phyloP scores from a whole-genome alignment of 2,329 filamentous ascomycete genomes.

The Hymenoscyphus salicellus region DNA sequence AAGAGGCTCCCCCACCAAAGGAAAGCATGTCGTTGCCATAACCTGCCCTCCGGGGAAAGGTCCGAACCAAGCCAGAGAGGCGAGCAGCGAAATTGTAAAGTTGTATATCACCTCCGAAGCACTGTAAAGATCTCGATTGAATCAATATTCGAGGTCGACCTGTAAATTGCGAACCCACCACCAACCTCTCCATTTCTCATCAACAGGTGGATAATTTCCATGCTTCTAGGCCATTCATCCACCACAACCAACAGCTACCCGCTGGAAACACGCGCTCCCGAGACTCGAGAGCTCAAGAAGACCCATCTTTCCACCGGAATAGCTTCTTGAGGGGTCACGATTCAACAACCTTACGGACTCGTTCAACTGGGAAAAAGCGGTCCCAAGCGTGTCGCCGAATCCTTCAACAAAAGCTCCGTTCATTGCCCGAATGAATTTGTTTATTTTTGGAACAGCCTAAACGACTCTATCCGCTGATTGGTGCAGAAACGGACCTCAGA shows the following conservation, averaged over 20 bases:
- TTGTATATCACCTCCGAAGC: no score
- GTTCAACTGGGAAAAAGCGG: neutral
- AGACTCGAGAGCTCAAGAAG: neutral
- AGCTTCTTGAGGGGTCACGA: neutral
- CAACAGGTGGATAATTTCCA: neutral
- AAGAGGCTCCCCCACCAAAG: neutral
- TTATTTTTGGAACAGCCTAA: slow-evolving; percentile 6
- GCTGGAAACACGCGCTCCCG: neutral
- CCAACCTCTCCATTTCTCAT: neutral
- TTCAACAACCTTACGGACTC: neutral
- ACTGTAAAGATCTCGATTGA: neutral
- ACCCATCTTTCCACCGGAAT: neutral
- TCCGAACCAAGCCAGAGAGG: neutral
- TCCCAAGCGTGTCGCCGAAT: slow-evolving; percentile 15
- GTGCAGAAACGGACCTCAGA: neutral
- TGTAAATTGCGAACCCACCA: neutral
- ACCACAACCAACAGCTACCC: neutral
- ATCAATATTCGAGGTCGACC: neutral
- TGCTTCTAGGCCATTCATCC: neutral
- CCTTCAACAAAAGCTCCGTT: slow-evolving; percentile 6
- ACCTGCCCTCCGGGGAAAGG: neutral
- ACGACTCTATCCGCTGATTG: neutral
- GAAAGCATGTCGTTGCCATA: neutral
- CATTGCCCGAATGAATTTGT: neutral
- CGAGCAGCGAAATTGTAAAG: neutral